Conservation (phyloP, 345 rosid species). For the Ceriops zippeliana region DNA sequence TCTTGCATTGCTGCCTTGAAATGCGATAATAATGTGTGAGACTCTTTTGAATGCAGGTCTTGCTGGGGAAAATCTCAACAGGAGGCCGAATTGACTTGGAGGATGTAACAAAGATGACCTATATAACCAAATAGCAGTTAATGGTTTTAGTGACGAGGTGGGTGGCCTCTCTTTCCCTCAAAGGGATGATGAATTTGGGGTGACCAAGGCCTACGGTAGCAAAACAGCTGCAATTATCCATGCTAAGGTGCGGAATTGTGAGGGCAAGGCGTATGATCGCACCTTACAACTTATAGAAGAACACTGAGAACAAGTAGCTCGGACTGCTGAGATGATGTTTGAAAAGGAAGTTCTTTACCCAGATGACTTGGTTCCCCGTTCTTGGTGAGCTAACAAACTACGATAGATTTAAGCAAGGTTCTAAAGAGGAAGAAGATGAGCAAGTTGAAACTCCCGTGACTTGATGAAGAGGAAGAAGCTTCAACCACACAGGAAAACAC, state of each 20-base stretch:
- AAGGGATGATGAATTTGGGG: conserved; percentile 64
- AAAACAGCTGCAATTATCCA: conserved; percentile 84
- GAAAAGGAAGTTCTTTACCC: conserved; percentile 90
- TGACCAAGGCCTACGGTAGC: conserved; percentile 89
- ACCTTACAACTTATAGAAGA: conserved; percentile 62
- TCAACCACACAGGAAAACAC: conserved; percentile 26
- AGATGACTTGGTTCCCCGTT: conserved; percentile 57
- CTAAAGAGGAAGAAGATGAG: conserved; percentile 36
- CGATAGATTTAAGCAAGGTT: conserved; percentile 71
- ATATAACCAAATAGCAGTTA: conserved; percentile 70
- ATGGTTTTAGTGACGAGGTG: conserved; percentile 93
- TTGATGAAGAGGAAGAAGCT: conserved; percentile 18
- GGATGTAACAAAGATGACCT: conserved; percentile 89
- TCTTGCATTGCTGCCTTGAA: no score
- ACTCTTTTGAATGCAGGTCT: conserved; percentile 36
- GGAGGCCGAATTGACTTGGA: conserved; percentile 94
- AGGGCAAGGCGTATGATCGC: conserved; percentile 57
- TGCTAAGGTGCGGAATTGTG: conserved; percentile 85
- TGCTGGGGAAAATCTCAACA: conserved; percentile 82
- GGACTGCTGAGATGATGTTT: conserved; percentile 73
- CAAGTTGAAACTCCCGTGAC: no score
- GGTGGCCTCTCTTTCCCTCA: conserved; percentile 93
- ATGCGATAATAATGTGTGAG: not conserved
- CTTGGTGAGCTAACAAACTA: conserved; percentile 76
- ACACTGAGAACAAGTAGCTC: conserved; percentile 71